These are phyloP conservation scores for Dalechampia spathulata DNA, from an alignment of 441 rosid species.

Conservation along the genomic window DNA sequence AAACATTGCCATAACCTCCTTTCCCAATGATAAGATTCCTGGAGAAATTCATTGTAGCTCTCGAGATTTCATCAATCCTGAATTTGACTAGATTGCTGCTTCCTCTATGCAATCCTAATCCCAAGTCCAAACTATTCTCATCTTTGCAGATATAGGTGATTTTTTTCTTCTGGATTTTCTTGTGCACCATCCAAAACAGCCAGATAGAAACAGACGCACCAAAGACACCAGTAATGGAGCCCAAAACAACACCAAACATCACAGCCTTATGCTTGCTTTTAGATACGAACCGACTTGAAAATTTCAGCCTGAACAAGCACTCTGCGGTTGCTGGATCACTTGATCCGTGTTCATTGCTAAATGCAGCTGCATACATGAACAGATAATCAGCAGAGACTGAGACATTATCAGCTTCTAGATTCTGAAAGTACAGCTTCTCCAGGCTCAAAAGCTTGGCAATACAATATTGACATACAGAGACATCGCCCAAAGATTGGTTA, in stretches of 20 bases:
- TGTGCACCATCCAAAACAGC: slow-evolving; percentile 18
- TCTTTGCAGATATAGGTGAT: not conserved
- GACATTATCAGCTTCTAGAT: slow-evolving; percentile 11
- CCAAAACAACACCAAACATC: slow-evolving; percentile 14
- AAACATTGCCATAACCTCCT: slow-evolving; percentile 38
- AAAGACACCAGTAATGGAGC: slow-evolving; percentile 21
- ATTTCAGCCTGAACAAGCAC: slow-evolving; percentile 37
- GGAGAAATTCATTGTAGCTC: slow-evolving; percentile 47
- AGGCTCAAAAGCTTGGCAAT: slow-evolving; percentile 14
- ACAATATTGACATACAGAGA: slow-evolving; percentile 33
- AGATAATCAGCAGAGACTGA: slow-evolving; percentile 23
- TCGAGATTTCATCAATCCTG: slow-evolving; percentile 34
- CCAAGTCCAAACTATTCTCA: slow-evolving; percentile 28
- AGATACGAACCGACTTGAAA: not conserved
- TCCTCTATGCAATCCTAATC: slow-evolving; percentile 15
- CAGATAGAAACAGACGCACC: slow-evolving; percentile 24
- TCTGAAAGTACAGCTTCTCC: not conserved
- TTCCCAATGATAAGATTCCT: slow-evolving; percentile 38
- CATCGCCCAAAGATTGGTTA: slow-evolving; percentile 18
- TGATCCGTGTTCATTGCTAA: slow-evolving; percentile 38
- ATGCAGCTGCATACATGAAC: slow-evolving; percentile 37
- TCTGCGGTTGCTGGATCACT: slow-evolving; percentile 31
- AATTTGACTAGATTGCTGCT: slow-evolving; percentile 29
- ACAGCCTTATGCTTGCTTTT: slow-evolving; percentile 2
- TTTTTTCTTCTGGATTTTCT: slow-evolving; percentile 13